Conservation (phyloP, 108 stramenopile species). For the Nitzschia sp. region DNA sequence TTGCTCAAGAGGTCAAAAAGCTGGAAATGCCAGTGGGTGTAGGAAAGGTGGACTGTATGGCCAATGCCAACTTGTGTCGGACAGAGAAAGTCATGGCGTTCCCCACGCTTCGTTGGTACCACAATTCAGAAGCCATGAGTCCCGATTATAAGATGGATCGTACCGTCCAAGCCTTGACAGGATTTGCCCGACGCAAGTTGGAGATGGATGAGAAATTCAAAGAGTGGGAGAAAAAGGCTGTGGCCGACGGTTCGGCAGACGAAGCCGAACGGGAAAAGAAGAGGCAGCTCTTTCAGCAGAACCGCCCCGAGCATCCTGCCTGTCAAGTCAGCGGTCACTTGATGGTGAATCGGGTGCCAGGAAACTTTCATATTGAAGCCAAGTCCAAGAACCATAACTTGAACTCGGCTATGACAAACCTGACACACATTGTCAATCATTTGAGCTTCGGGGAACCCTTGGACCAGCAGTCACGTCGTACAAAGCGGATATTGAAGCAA, state of each 20-base stretch:
- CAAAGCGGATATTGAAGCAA: conserved; percentile 79
- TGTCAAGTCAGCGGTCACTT: conserved; percentile 85
- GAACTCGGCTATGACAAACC: conserved; percentile 93
- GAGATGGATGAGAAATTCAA: conserved; percentile 86
- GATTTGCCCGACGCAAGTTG: conserved; percentile 76
- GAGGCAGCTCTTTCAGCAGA: conserved; percentile 51
- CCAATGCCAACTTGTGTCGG: conserved; percentile 86
- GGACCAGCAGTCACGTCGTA: conserved; percentile 52
- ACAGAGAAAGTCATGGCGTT: conserved; percentile 92
- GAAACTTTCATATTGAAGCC: conserved; percentile 97
- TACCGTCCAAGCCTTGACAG: conserved; percentile 75
- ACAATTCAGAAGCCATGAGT: conserved; percentile 61
- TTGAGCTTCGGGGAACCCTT: conserved; percentile 89
- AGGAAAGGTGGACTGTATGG: conserved; percentile 93
- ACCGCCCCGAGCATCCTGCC: conserved; percentile 83
- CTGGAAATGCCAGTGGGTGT: conserved; percentile 78
- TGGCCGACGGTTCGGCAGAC: conserved; percentile 23
- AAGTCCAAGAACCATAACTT: conserved; percentile 93
- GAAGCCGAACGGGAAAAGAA: conserved; percentile 51
- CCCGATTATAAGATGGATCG: conserved; percentile 93
- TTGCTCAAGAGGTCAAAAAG: conserved; percentile 63
- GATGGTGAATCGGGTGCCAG: conserved; percentile 95
- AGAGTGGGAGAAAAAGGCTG: conserved; percentile 76
- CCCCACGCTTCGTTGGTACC: conserved; percentile 94
- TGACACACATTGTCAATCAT: conserved; percentile 93